A percentile compares a stretch with the other conserved stretches of the same genome.
Conservation (phyloP, 495 filamentous ascomycete genomes). For the Cetradonia linearis region DNA sequence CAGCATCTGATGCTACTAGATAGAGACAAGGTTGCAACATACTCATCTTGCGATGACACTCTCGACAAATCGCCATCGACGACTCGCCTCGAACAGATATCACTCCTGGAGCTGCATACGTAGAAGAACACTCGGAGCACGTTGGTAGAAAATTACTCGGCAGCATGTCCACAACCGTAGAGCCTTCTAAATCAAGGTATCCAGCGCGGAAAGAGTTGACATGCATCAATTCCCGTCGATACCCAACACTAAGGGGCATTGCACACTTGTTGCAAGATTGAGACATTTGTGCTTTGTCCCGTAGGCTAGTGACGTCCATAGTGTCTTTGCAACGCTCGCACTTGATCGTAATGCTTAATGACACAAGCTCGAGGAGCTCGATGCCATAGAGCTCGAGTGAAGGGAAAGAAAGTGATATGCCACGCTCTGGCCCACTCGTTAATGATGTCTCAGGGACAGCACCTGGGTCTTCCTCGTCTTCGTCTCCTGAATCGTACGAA, state of each 20-base stretch:
- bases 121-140: constrained; percentile 67
- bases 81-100: constrained; percentile 65
- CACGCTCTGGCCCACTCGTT: constrained; percentile 40
- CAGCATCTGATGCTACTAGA: not conserved
- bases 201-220: constrained; percentile 65
- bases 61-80: constrained; percentile 64
- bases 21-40: constrained; percentile 16
- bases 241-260: constrained; percentile 55
- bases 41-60: constrained; percentile 79
- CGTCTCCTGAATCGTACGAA: constrained; percentile 32
- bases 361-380: constrained; percentile 63
- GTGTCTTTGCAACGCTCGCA: constrained; percentile 76
- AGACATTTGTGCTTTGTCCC: constrained; percentile 33
- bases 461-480: constrained; percentile 35
- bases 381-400: constrained; percentile 71
- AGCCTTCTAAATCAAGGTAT: constrained; percentile 73
- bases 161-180: constrained; percentile 68
- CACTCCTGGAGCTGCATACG: constrained; percentile 53
- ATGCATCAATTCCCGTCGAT: constrained; percentile 68
- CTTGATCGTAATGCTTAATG: constrained; percentile 64
- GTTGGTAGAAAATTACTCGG: constrained; percentile 77
- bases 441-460: constrained; percentile 19
- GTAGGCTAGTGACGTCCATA: constrained; percentile 61
- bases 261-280: constrained; percentile 70
- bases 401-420: constrained; percentile 75